phyloP scores from a whole-genome alignment of 179 eudicot genomes.

The Gypsophila paniculata region DNA sequence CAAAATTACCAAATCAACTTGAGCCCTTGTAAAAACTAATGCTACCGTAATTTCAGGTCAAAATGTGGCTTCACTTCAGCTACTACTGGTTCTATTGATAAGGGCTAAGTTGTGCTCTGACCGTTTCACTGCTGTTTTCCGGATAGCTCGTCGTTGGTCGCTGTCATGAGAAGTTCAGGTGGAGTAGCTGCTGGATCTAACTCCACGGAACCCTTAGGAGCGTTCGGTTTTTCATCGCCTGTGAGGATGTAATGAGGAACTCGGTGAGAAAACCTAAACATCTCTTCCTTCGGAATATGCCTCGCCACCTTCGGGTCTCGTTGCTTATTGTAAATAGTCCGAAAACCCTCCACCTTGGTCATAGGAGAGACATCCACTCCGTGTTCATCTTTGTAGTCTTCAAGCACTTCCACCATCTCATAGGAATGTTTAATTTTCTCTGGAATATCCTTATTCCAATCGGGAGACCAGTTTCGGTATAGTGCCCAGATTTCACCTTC shows the following conservation, averaged over 20 bases:
- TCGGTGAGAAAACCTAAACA: slow-evolving; percentile 42
- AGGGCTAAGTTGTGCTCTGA: not conserved
- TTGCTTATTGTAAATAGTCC: slow-evolving; percentile 29
- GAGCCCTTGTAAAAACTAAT: not conserved
- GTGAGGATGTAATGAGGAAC: slow-evolving; percentile 36
- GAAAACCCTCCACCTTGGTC: slow-evolving; percentile 32
- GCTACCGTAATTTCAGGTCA: slow-evolving; percentile 16
- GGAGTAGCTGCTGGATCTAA: slow-evolving; percentile 43
- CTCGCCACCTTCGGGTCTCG: slow-evolving; percentile 21
- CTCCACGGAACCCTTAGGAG: slow-evolving; percentile 34
- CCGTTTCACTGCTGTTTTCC: not conserved
- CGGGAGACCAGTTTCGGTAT: slow-evolving; percentile 71
- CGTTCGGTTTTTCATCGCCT: slow-evolving; percentile 28
- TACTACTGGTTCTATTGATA: slow-evolving; percentile 1
- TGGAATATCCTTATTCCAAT: slow-evolving; percentile 59
- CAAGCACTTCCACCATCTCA: slow-evolving; percentile 86
- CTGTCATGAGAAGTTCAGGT: slow-evolving; percentile 23
- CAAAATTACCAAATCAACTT: slow-evolving; percentile 8
- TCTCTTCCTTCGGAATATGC: slow-evolving; percentile 35
- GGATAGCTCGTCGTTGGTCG: slow-evolving; percentile 12
- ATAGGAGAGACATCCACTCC: slow-evolving; percentile 36
- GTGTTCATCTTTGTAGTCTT: slow-evolving; percentile 51
- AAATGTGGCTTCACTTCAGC: slow-evolving; percentile 11
- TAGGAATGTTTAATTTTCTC: slow-evolving; percentile 55
- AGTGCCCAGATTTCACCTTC: slow-evolving; percentile 84